Evolutionary conservation across 176 grass and related monocot genomes (phyloP).

Genomic region (Eleusine indica): DNA sequence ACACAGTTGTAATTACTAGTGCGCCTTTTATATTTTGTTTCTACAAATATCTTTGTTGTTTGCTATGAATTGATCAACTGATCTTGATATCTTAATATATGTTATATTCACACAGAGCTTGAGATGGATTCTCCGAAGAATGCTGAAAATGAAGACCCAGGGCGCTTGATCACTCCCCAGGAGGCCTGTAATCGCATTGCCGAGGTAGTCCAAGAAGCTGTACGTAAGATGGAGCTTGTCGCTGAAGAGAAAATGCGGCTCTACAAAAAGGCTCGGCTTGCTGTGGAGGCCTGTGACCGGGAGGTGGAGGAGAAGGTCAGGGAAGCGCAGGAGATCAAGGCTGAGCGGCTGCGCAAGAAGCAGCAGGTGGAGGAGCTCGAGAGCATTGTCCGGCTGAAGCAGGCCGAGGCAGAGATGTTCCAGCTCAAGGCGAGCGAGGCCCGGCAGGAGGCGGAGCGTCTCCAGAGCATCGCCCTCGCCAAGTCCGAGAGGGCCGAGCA

Average conservation of each 20-base stretch:
- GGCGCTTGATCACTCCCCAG: slow-evolving; percentile 82
- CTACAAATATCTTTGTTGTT: neutral
- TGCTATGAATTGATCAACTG: neutral
- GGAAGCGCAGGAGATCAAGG: slow-evolving; percentile 71
- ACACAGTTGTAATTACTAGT: neutral
- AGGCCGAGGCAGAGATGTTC: slow-evolving; percentile 95
- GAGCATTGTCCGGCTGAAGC: slow-evolving; percentile 89
- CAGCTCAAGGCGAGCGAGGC: slow-evolving; percentile 95
- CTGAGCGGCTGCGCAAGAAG: slow-evolving; percentile 66
- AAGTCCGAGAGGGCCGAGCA: slow-evolving; percentile 95
- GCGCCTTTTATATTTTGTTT: neutral
- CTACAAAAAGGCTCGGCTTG: slow-evolving; percentile 68
- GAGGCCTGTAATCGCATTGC: slow-evolving; percentile 93
- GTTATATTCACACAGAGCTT: slow-evolving; percentile 52
- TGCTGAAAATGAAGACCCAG: slow-evolving; percentile 70
- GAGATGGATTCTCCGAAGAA: slow-evolving; percentile 82
- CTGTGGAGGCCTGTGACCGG: slow-evolving; percentile 72
- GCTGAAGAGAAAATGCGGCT: slow-evolving; percentile 89
- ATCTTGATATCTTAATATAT: neutral
- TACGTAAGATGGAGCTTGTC: slow-evolving; percentile 94
- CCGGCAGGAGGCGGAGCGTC: slow-evolving; percentile 79
- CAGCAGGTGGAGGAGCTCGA: slow-evolving; percentile 94
- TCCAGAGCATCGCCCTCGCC: slow-evolving; percentile 84
- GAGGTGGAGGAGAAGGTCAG: slow-evolving; percentile 88
- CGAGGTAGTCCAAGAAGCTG: slow-evolving; percentile 95